Evolutionary conservation across 2,329 filamentous ascomycete genomes (phyloP).

Genomic region (Colletotrichum viniferum): DNA sequence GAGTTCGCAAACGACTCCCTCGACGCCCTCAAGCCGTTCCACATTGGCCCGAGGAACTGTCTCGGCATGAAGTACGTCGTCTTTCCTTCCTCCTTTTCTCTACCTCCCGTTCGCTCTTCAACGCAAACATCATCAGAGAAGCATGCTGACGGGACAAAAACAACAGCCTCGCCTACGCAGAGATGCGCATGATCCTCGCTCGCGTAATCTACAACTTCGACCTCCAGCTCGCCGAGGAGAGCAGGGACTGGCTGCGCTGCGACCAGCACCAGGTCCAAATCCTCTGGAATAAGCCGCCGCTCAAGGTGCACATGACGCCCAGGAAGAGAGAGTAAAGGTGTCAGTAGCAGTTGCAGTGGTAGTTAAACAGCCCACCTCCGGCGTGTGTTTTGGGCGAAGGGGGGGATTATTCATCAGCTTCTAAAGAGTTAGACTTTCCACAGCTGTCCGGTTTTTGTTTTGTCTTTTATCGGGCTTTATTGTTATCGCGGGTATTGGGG

Average conservation of each 20-base stretch:
- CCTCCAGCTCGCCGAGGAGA: not conserved
- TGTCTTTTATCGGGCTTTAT: not conserved
- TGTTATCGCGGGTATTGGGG: not conserved
- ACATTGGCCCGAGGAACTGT: constrained; percentile 7
- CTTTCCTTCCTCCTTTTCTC: too few species aligned
- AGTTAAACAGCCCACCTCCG: too few species aligned
- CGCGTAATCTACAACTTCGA: constrained; percentile 14
- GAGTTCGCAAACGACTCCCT: constrained; percentile 8
- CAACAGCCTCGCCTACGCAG: constrained; percentile 15
- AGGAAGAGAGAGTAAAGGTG: not conserved
- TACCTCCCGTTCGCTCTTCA: too few species aligned
- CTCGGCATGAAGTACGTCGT: constrained; percentile 9
- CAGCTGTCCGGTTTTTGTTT: not conserved
- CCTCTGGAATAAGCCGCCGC: constrained; percentile 6
- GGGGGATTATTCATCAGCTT: not conserved
- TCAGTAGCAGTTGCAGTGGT: not conserved
- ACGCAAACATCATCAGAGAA: too few species aligned
- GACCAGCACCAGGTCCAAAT: not conserved
- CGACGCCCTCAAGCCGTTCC: constrained; percentile 13
- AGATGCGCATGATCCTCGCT: constrained; percentile 13
- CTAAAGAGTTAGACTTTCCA: not conserved
- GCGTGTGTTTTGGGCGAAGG: too few species aligned
- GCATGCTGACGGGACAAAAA: too few species aligned
- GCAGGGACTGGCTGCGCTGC: not conserved
- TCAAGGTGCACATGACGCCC: constrained; percentile 15